A percentile compares a stretch with the other conserved stretches of the same genome.
These are phyloP conservation scores for Russula sp. DNA, from an alignment of 768 basidiomycete species.

Conservation along the genomic window DNA sequence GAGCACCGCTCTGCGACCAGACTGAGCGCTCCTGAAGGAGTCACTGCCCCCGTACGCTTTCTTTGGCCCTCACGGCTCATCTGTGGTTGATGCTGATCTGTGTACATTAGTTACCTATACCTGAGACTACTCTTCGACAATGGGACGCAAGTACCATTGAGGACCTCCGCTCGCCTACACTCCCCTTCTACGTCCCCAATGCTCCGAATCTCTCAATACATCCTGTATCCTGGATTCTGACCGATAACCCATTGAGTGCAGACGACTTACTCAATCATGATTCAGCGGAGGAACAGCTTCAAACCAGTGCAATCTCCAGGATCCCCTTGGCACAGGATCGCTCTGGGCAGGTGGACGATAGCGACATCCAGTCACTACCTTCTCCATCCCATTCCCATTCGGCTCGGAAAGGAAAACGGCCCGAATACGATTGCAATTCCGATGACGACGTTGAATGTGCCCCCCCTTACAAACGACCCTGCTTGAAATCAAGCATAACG, in stretches of 20 bases:
- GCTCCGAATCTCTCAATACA: slow-evolving; percentile 7
- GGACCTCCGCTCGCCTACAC: slow-evolving; percentile 1
- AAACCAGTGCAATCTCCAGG: not conserved
- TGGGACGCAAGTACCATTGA: slow-evolving; percentile 20
- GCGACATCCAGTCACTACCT: not conserved
- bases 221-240: slow-evolving; percentile 9
- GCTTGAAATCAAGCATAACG: not conserved
- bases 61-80: not conserved
- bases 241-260: not conserved
- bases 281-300: not conserved
- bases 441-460: not conserved
- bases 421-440: not conserved
- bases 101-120: slow-evolving; percentile 12
- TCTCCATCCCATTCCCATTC: not conserved
- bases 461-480: not conserved
- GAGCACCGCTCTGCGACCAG: not conserved
- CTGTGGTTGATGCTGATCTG: not conserved
- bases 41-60: not conserved
- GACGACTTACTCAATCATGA: not conserved
- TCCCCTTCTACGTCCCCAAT: slow-evolving; percentile 4
- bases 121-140: slow-evolving; percentile 12
- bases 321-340: not conserved
- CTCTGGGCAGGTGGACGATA: not conserved
- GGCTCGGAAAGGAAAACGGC: slow-evolving; percentile 6
- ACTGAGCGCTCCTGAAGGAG: not conserved